Evolutionary conservation across 305 asterid species (phyloP), one percentile per base, ranked within the genome.

Genomic region (Solanum hybrid): DNA sequence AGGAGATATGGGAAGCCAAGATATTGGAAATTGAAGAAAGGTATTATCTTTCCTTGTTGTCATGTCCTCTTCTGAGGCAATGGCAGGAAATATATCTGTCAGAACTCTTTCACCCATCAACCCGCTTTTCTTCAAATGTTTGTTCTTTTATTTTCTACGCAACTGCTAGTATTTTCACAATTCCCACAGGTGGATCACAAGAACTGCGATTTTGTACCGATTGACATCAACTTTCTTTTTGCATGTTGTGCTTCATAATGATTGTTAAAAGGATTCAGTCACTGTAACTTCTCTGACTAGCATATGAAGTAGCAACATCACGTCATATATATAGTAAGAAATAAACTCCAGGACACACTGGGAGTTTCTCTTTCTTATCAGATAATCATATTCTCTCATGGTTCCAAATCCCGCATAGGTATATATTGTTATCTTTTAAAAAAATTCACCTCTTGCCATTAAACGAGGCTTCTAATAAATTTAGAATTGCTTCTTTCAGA

Each of bases 1-100:
- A 94, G 92, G 93, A 90, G 86, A 92, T 93, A 89, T 97, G 99
- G 99, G 98, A 94, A 91, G 84, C 95, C 88, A 95, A 94, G 94
- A 93, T 95, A 82, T 42, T 42, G 71, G 94, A 94, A 90, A 88
- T 88, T 7, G 95, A 94, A 91, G 95, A 94, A 90, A 97, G 99
- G 99, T 96, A 92, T 86, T 85, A 73, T 87, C 37, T 60, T 60
- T 69, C 42, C 64, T 89, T 24, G 76, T 85, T 85, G 77, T 56
- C 38, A 26, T 79, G 51, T 24, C 26, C 34, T 84, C 60, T 81
- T 85, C 81, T 88, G 86, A 89, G 75, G 75, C 75, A 89, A 31
- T 29, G 75, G 78, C 37, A 26, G 72, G 46, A 38, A 85, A 56
- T 24, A 79, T 38, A 40, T 73, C 85, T 64, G 51, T 56, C 77